A percentile compares a stretch with the other conserved stretches of the same genome.
phyloP scores from a whole-genome alignment of 257 asterid genomes.

The Rhazya stricta region DNA sequence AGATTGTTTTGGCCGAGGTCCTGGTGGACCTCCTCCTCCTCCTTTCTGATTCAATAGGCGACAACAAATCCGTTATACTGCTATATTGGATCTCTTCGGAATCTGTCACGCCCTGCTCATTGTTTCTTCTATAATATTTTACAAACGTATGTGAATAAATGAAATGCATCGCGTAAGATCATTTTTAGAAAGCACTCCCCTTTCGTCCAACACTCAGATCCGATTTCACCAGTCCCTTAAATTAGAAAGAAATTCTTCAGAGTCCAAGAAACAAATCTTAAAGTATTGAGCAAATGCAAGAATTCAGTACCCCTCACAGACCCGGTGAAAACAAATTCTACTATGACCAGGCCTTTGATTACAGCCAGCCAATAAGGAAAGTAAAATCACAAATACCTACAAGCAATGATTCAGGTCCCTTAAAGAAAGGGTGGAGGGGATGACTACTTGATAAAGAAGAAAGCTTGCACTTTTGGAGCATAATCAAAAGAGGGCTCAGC shows the following conservation, averaged over 20 bases:
- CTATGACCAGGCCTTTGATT: not conserved
- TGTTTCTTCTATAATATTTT: not conserved
- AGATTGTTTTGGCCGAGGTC: not conserved
- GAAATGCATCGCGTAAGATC: not conserved
- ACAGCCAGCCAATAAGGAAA: slow-evolving; percentile 1
- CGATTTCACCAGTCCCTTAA: not conserved
- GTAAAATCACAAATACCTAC: not conserved
- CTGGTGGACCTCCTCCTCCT: not conserved
- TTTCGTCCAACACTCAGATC: not conserved
- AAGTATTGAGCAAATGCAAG: not conserved
- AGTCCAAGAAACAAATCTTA: not conserved
- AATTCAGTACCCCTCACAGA: not conserved
- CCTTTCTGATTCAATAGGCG: not conserved
- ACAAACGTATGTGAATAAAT: not conserved
- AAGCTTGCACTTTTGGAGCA: not conserved
- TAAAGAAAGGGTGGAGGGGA: not conserved
- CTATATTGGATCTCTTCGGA: not conserved
- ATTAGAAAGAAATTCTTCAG: not conserved
- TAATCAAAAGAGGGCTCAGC: not conserved
- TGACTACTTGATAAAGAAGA: not conserved
- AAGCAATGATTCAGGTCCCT: not conserved
- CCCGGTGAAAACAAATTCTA: not conserved
- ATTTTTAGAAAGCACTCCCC: not conserved
- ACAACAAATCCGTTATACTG: not conserved
- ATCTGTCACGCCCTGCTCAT: not conserved